These are phyloP conservation scores for Alternaria sp. DNA, from an alignment of 2,329 filamentous ascomycete species.

Conservation along the genomic window DNA sequence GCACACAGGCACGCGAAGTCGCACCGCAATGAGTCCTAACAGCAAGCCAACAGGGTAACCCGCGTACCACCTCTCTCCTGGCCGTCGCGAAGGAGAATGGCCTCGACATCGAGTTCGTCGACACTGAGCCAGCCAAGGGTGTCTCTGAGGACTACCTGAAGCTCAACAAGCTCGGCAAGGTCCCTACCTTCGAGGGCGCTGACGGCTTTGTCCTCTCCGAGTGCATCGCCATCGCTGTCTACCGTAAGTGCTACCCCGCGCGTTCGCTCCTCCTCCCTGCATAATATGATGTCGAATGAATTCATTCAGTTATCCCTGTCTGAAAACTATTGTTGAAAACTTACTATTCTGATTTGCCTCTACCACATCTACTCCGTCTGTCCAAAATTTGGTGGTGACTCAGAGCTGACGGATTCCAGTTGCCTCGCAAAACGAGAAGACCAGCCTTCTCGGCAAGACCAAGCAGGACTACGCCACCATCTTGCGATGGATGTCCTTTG, in stretches of 20 bases:
- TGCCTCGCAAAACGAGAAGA: slow-evolving; percentile 99
- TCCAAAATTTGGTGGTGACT: slow-evolving; percentile 33
- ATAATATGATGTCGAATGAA: slow-evolving; percentile 70
- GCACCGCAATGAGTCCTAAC: slow-evolving; percentile 33
- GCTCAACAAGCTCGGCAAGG: slow-evolving; percentile 85
- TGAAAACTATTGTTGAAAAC: slow-evolving; percentile 91
- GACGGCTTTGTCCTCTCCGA: slow-evolving; percentile 92
- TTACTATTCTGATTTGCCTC: slow-evolving; percentile 82
- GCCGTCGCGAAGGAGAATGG: slow-evolving; percentile 98
- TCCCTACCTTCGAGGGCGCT: slow-evolving; percentile 89
- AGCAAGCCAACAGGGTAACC: slow-evolving; percentile 70
- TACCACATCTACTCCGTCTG: slow-evolving; percentile 43
- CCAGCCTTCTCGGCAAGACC: slow-evolving; percentile 97
- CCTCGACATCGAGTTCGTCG: slow-evolving; percentile 85
- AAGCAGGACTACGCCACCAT: slow-evolving; percentile 99
- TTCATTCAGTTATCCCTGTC: slow-evolving; percentile 77
- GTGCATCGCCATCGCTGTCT: slow-evolving; percentile 94
- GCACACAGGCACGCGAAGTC: slow-evolving; percentile 1
- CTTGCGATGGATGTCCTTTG: slow-evolving; percentile 96
- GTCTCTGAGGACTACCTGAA: slow-evolving; percentile 79
- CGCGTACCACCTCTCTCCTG: slow-evolving; percentile 85
- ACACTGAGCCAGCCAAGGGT: slow-evolving; percentile 69
- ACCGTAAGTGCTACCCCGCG: slow-evolving; percentile 72
- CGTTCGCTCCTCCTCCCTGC: slow-evolving; percentile 15
- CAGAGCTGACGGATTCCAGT: slow-evolving; percentile 62